Conservation (phyloP, 2,329 filamentous ascomycete species). For the Aspergillus candidus region DNA sequence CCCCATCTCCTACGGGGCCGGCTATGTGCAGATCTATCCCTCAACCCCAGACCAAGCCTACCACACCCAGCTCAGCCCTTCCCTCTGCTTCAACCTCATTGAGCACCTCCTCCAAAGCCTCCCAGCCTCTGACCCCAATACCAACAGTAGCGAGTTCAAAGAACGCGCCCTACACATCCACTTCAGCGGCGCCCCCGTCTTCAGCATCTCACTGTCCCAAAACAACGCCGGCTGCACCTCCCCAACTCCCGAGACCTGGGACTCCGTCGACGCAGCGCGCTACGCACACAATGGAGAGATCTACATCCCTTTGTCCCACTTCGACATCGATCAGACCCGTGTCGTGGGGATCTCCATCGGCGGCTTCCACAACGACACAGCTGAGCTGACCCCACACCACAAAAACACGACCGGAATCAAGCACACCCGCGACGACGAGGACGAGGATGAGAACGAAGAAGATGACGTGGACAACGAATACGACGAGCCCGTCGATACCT, state of each 20-base stretch:
- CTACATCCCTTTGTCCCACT: constrained; percentile 63
- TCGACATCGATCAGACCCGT: constrained; percentile 54
- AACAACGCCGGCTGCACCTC: constrained; percentile 58
- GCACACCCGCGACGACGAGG: too few relatives aligned
- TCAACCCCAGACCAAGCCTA: constrained; percentile 57
- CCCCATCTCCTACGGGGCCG: constrained; percentile 46
- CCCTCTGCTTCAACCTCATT: constrained; percentile 50
- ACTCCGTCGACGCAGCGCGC: constrained; percentile 58
- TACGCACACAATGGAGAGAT: constrained; percentile 53
- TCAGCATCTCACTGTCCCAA: constrained; percentile 60
- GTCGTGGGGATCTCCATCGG: constrained; percentile 57
- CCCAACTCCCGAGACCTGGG: constrained; percentile 62
- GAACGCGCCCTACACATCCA: constrained; percentile 59
- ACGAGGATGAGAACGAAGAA: too few relatives aligned
- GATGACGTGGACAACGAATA: too few relatives aligned
- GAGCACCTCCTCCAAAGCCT: too few relatives aligned
- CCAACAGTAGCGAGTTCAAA: constrained; percentile 39
- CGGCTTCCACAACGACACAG: constrained; percentile 49
- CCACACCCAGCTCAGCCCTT: constrained; percentile 52
- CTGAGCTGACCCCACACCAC: too few relatives aligned
- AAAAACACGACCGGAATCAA: too few relatives aligned
- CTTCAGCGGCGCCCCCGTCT: constrained; percentile 57
- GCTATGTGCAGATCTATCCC: constrained; percentile 52
- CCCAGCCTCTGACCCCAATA: too few relatives aligned
- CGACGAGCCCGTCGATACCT: too few relatives aligned